phyloP scores from a whole-genome alignment of 2,329 filamentous ascomycete genomes.

The Sclerotinia glacialis region DNA sequence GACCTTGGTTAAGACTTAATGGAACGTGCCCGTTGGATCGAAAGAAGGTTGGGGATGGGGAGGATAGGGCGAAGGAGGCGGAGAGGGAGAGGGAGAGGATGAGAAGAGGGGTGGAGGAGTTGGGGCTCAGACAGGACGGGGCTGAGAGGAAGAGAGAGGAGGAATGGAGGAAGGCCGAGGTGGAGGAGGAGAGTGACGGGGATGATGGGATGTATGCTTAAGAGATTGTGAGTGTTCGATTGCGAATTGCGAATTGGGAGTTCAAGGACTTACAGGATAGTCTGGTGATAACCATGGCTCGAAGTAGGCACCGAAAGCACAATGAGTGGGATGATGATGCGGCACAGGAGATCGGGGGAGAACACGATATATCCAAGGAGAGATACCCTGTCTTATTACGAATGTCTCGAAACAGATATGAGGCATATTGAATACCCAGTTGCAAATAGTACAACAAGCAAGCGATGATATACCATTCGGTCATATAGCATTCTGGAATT shows the following conservation, averaged over 20 bases:
- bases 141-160: slow-evolving; percentile 28
- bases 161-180: slow-evolving; percentile 21
- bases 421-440: background rate
- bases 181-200: slow-evolving; percentile 52
- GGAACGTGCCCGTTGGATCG: slow-evolving; percentile 64
- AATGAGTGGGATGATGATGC: too few species aligned
- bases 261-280: too few species aligned
- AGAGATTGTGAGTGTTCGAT: background rate
- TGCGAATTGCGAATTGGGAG: too few species aligned
- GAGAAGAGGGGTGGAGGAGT: slow-evolving; percentile 45
- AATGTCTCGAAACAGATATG: background rate
- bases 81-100: slow-evolving; percentile 48
- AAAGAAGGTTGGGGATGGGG: slow-evolving; percentile 48
- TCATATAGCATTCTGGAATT: background rate
- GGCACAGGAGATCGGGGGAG: background rate
- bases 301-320: background rate
- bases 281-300: background rate
- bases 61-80: slow-evolving; percentile 25
- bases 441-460: background rate
- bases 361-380: background rate
- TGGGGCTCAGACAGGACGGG: slow-evolving; percentile 33
- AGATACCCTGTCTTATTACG: background rate
- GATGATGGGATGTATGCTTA: slow-evolving; percentile 49
- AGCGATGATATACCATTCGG: background rate
- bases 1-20: slow-evolving; percentile 62